phyloP scores from a whole-genome alignment of 176 grass and related monocot species.

The Juncus inflexus region DNA sequence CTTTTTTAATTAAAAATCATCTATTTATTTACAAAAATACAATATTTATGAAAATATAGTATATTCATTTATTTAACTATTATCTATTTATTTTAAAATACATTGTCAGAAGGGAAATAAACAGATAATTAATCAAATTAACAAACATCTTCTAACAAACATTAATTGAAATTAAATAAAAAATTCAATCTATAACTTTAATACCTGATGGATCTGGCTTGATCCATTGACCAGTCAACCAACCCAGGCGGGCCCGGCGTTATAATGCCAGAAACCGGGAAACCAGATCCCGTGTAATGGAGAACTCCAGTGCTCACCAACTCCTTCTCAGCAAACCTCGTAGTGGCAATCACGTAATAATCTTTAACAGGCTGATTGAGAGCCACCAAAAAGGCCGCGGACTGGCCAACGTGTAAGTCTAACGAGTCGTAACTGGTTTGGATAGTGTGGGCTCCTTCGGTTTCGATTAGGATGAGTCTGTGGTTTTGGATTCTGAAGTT shows the following conservation, averaged over 20 bases:
- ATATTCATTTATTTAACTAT: too few species aligned
- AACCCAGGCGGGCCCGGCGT: slow-evolving; percentile 26
- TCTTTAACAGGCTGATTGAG: slow-evolving; percentile 50
- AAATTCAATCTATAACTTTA: not conserved
- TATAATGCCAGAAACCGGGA: slow-evolving; percentile 32
- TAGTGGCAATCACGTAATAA: slow-evolving; percentile 55
- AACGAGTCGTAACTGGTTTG: slow-evolving; percentile 70
- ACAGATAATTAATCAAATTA: too few species aligned
- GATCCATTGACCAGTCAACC: slow-evolving; percentile 50
- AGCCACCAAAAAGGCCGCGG: slow-evolving; percentile 56
- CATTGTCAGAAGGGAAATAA: too few species aligned
- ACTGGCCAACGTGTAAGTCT: slow-evolving; percentile 81
- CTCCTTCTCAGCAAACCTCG: slow-evolving; percentile 34
- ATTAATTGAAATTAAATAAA: too few species aligned
- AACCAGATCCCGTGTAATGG: slow-evolving; percentile 51
- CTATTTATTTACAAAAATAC: too few species aligned
- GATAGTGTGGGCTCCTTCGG: slow-evolving; percentile 74
- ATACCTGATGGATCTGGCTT: slow-evolving; percentile 66
- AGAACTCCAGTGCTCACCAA: slow-evolving; percentile 38
- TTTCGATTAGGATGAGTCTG: slow-evolving; percentile 47
- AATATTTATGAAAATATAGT: too few species aligned
- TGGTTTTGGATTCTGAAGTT: slow-evolving; percentile 70
- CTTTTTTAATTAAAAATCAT: not conserved
- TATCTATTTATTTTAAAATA: not conserved
- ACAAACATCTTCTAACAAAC: too few species aligned